Evolutionary conservation across 2,329 filamentous ascomycete genomes (phyloP).

Genomic region (Aaosphaeria pasadenensis): DNA sequence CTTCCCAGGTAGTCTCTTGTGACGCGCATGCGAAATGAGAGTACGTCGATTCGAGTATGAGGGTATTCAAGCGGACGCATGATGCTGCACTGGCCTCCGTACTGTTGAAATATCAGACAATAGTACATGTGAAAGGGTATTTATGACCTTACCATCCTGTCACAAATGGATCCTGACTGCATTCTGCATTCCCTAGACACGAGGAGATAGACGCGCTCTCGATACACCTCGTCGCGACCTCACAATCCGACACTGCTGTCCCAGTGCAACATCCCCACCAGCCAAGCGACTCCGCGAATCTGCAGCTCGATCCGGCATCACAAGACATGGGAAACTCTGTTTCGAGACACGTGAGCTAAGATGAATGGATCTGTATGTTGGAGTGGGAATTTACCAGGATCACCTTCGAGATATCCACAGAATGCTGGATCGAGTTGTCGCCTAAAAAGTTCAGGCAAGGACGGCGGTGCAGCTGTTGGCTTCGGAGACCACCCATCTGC

Average conservation of each 20-base stretch:
- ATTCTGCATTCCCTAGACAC: conserved; percentile 3
- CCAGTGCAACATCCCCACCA: conserved; percentile 16
- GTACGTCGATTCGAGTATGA: conserved; percentile 3
- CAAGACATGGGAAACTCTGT: conserved; percentile 6
- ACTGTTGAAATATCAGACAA: neutral
- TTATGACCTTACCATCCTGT: conserved; percentile 7
- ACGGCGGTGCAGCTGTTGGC: conserved; percentile 5
- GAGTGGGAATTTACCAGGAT: conserved; percentile 3
- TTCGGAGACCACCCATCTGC: conserved; percentile 10
- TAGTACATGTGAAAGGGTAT: neutral
- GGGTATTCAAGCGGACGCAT: conserved; percentile 6
- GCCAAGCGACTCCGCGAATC: conserved; percentile 5
- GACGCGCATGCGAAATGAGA: conserved; percentile 8
- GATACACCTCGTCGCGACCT: conserved; percentile 10
- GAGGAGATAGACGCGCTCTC: conserved; percentile 1
- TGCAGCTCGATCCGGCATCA: conserved; percentile 5
- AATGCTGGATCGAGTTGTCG: conserved; percentile 7
- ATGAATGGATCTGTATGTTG: neutral
- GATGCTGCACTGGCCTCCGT: conserved; percentile 1
- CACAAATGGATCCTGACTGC: conserved; percentile 4
- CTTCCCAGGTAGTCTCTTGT: conserved; percentile 2
- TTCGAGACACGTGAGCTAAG: neutral
- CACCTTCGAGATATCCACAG: conserved; percentile 9
- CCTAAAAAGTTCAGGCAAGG: conserved; percentile 5
- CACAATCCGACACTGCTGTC: conserved; percentile 7